A percentile compares a stretch with the other conserved stretches of the same genome.
These are phyloP conservation scores for Phytophthora lateralis DNA, from an alignment of 352 stramenopile genomes.

Conservation along the genomic window DNA sequence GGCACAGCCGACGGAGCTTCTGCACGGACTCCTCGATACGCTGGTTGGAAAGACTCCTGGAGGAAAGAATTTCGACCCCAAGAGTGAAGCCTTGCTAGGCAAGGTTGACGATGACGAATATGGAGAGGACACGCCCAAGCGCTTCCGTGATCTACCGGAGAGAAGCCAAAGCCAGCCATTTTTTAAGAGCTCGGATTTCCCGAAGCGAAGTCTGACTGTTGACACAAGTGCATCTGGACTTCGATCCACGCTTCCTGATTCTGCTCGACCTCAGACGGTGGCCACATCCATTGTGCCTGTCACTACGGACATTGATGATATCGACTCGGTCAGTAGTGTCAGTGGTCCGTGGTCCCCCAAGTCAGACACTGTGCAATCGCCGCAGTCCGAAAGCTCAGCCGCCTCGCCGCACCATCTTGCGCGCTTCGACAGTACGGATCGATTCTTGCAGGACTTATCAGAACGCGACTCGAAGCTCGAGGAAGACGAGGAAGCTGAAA, in stretches of 20 bases:
- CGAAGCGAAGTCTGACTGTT: slow-evolving; percentile 52
- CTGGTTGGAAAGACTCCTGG: slow-evolving; percentile 68
- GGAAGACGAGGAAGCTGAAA: slow-evolving; percentile 52
- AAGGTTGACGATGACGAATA: slow-evolving; percentile 21
- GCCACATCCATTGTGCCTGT: slow-evolving; percentile 21
- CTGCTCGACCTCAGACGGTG: slow-evolving; percentile 9
- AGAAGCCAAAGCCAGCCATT: slow-evolving; percentile 51
- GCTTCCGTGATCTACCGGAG: slow-evolving; percentile 33
- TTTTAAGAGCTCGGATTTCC: slow-evolving; percentile 32
- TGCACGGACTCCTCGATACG: slow-evolving; percentile 74
- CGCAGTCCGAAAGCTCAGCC: slow-evolving; percentile 61
- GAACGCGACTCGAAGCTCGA: slow-evolving; percentile 78
- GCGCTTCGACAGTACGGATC: slow-evolving; percentile 82
- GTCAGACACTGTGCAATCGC: slow-evolving; percentile 59
- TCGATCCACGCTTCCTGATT: slow-evolving; percentile 13
- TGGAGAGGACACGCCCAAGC: slow-evolving; percentile 24
- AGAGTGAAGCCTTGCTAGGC: slow-evolving; percentile 45
- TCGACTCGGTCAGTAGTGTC: slow-evolving; percentile 32
- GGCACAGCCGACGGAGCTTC: slow-evolving; percentile 61
- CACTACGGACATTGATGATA: slow-evolving; percentile 28
- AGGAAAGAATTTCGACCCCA: slow-evolving; percentile 35
- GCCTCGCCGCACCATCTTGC: slow-evolving; percentile 58
- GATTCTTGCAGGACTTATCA: slow-evolving; percentile 67
- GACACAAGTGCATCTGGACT: slow-evolving; percentile 40
- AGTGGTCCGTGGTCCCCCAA: slow-evolving; percentile 61